Base-by-base conservation (phyloP, 169 alveolate species). In the Eimeria tenella region DNA sequence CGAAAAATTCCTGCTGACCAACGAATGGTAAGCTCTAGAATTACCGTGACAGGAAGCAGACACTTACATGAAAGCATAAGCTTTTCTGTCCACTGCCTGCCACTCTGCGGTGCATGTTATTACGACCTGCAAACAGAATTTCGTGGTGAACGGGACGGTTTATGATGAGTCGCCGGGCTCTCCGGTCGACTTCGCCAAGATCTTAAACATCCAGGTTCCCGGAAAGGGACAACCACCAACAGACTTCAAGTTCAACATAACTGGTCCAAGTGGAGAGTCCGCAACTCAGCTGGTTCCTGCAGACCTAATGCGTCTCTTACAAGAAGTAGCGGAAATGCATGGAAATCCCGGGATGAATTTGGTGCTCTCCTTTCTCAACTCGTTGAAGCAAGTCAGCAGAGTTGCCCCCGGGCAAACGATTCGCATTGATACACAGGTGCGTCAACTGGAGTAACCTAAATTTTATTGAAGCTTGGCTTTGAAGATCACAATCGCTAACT, bases 371-470 rank as follows among this genome's bases (percentile, higher is more conserved):
- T 83, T 83, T 42, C 91, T 83, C 42, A 25, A 83, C 79, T 23
- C 91, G 74, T 83, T 83, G 71, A 83, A 83, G 79, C 91, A 83
- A 83, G 91, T 83, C 63, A 60, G 79, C 91, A 31, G 25, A 13
- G 91, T 83, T 31, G 91, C 91, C 60, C 91, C 91, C 23, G 91
- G 91, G 10, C 91, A 83, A 83, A 83, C 91, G 3, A 56, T 83
- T 83, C 79, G 50, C 25, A 83, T 83, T 42, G 62, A 83, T 25
- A 83, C 91, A 55, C 74, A 83, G 91, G 91, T 83, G 60, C 15
- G 6, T 6, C 42, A 31, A 31, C 42, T 31, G 42, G 42, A 31
- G 2, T 31, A 31, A 31, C 42, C 42, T 31, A 31, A 1, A 31
- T 31, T 31, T 31, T 31, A 31, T 31, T 31, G 42, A 31, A 31